Percentiles rank a stretch among this genome's conserved stretches.
Conservation (phyloP, 1,284 basidiomycete genomes). For the Pterulicium gracile region DNA sequence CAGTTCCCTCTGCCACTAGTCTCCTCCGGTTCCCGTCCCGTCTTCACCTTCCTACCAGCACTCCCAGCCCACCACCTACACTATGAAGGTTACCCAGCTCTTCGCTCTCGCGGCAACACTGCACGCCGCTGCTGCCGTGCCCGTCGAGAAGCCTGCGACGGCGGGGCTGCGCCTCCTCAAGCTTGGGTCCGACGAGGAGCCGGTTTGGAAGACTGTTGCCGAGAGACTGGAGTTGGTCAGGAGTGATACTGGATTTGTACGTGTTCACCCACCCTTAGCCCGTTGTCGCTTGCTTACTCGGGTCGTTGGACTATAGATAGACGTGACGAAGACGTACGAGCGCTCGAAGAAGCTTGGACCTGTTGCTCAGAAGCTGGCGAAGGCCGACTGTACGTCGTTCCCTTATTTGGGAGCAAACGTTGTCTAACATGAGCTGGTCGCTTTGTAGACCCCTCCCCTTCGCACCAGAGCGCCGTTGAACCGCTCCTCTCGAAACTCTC, state of each 20-base stretch:
- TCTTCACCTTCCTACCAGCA: not conserved
- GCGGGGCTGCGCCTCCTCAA: constrained; percentile 12
- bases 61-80: not conserved
- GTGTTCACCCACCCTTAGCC: constrained; percentile 16
- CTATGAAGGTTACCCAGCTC: not conserved
- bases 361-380: constrained; percentile 1
- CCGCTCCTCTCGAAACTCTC: constrained; percentile 16
- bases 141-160: constrained; percentile 14
- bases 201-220: constrained; percentile 29
- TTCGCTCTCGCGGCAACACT: not conserved
- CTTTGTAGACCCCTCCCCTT: constrained; percentile 6
- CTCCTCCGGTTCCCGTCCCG: no score
- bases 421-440: no score
- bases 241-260: constrained; percentile 25
- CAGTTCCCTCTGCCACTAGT: no score
- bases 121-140: constrained; percentile 12
- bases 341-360: not conserved
- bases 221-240: constrained; percentile 30
- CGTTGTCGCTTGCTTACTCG: constrained; percentile 14
- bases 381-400: not conserved
- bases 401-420: not conserved
- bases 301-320: not conserved
- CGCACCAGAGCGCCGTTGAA: constrained; percentile 16
- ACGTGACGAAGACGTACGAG: not conserved
- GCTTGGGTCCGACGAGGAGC: constrained; percentile 13